Percentiles rank a stretch among this genome's conserved stretches.
Conservation (phyloP, 331 rosid species). For the Pyracantha coccinea region DNA sequence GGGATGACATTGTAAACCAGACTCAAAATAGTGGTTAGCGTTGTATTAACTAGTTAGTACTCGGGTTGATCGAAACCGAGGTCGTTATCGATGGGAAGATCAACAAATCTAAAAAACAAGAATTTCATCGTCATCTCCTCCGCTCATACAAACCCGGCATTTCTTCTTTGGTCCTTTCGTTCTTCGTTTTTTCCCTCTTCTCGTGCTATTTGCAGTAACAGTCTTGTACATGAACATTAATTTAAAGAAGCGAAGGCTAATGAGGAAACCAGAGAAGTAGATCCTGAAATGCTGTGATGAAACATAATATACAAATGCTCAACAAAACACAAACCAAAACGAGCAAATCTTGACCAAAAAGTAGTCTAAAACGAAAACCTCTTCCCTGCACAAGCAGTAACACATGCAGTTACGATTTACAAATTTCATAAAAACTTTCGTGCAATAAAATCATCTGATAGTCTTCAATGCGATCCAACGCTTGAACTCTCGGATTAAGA, state of each 20-base stretch:
- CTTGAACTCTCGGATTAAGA: background rate
- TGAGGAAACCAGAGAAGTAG: background rate
- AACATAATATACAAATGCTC: background rate
- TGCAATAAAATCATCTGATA: conserved; percentile 14
- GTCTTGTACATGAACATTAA: too few relatives aligned
- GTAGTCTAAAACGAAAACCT: conserved; percentile 25
- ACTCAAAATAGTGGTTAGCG: too few relatives aligned
- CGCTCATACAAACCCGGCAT: too few relatives aligned
- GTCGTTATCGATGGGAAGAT: too few relatives aligned
- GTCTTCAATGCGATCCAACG: conserved; percentile 18
- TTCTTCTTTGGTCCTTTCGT: too few relatives aligned
- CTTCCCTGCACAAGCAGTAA: conserved; percentile 35
- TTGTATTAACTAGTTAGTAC: too few relatives aligned
- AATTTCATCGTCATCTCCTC: too few relatives aligned
- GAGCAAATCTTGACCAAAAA: conserved; percentile 24
- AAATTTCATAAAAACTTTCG: conserved; percentile 14
- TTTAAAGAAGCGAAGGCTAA: background rate
- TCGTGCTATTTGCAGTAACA: too few relatives aligned
- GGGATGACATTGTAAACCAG: too few relatives aligned
- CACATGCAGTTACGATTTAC: conserved; percentile 33
- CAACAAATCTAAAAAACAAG: too few relatives aligned
- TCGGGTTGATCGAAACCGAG: too few relatives aligned
- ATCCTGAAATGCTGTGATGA: background rate
- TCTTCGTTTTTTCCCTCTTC: too few relatives aligned
- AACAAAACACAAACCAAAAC: background rate